These are phyloP conservation scores for Drechslerella stenobrocha DNA, from an alignment of 2,329 filamentous ascomycete genomes.

Conservation along the genomic window DNA sequence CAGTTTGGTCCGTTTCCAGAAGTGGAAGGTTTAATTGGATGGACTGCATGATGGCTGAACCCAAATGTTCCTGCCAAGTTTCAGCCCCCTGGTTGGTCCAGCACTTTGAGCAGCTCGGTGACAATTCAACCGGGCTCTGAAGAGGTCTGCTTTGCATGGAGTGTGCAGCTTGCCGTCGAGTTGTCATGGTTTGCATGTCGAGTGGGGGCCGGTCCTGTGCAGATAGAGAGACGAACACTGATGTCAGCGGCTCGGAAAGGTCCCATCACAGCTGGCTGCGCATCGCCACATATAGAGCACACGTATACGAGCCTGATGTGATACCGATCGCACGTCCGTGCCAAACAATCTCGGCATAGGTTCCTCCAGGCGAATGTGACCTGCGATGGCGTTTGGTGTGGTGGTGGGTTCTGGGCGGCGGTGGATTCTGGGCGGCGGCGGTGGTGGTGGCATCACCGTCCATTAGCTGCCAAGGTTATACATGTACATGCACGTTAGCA, in stretches of 20 bases:
- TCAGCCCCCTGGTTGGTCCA: slow-evolving; percentile 21
- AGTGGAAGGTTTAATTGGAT: slow-evolving; percentile 47
- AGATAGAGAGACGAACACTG: slow-evolving; percentile 18
- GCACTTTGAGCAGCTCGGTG: slow-evolving; percentile 28
- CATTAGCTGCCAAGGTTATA: neutral
- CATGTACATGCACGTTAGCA: too few relatives aligned
- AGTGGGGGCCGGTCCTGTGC: neutral
- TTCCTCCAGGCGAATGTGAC: neutral
- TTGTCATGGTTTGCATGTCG: slow-evolving; percentile 1
- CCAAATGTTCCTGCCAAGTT: slow-evolving; percentile 46
- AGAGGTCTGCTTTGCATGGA: slow-evolving; percentile 12
- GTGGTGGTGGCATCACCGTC: neutral
- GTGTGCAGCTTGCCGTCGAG: neutral
- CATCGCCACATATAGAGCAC: neutral
- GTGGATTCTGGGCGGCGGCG: too few relatives aligned
- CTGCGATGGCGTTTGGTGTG: neutral
- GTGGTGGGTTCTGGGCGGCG: neutral
- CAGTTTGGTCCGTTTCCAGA: slow-evolving; percentile 46
- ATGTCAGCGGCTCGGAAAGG: slow-evolving; percentile 45
- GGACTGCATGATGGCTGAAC: slow-evolving; percentile 45
- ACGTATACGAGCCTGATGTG: neutral
- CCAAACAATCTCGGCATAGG: slow-evolving; percentile 3
- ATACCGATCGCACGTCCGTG: slow-evolving; percentile 14
- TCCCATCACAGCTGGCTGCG: slow-evolving; percentile 15
- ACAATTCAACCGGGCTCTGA: slow-evolving; percentile 7